Conservation (phyloP, 1,284 basidiomycete genomes). For the Trichosporon coremiiforme region DNA sequence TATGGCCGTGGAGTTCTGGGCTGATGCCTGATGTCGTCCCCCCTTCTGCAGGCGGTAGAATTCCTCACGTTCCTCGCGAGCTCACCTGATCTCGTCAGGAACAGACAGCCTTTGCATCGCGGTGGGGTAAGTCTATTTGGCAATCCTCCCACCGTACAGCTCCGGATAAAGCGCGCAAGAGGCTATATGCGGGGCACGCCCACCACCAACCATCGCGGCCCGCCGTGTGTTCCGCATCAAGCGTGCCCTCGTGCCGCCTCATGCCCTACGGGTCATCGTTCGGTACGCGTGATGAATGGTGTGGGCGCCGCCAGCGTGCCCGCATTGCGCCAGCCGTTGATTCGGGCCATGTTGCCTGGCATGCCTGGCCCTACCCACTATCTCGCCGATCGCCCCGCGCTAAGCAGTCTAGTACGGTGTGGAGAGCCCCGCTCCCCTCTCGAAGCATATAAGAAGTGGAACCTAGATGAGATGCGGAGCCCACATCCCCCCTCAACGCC, state of each 20-base stretch:
- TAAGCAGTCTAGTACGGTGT: background rate
- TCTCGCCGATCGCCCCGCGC: background rate
- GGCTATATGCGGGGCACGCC: slow-evolving; percentile 1
- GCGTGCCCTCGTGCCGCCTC: background rate
- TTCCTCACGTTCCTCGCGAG: background rate
- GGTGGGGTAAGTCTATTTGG: background rate
- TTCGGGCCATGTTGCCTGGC: too few species aligned
- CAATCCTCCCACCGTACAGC: background rate
- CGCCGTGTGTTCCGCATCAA: background rate
- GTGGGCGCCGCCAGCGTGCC: background rate
- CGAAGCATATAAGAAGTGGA: background rate
- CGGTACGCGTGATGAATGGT: background rate
- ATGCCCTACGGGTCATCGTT: background rate
- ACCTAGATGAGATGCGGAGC: background rate
- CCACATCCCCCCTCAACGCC: background rate
- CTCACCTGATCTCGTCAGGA: background rate
- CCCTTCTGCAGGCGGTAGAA: too few species aligned
- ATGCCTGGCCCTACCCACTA: background rate
- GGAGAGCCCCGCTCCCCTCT: too few species aligned
- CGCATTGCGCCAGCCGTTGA: too few species aligned
- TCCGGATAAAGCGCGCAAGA: background rate
- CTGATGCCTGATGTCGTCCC: too few species aligned
- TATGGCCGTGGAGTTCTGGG: background rate
- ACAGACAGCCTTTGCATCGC: background rate
- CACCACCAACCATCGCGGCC: background rate